These are phyloP conservation scores for Aspergillus fischeri DNA, from an alignment of 2,329 filamentous ascomycete genomes.

Conservation along the genomic window DNA sequence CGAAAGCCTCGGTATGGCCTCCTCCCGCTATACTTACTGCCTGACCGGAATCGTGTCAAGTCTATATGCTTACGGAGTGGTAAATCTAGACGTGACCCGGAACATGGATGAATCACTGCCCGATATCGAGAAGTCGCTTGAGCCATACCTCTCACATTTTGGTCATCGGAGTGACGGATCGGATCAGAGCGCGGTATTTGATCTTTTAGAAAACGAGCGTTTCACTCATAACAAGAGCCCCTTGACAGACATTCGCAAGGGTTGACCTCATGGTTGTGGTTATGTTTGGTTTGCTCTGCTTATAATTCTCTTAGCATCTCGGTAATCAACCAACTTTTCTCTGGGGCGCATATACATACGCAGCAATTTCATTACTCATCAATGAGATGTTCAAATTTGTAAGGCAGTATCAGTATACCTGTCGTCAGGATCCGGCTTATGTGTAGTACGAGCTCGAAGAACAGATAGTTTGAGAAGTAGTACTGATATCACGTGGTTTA, in stretches of 20 bases:
- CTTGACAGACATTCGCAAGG: conserved; percentile 30
- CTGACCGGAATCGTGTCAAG: background rate
- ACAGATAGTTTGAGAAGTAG: no score
- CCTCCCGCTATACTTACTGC: background rate
- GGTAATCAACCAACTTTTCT: no score
- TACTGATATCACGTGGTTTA: background rate
- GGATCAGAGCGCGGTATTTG: conserved; percentile 26
- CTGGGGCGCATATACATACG: no score
- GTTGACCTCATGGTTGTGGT: conserved; percentile 5
- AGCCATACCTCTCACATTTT: conserved; percentile 39
- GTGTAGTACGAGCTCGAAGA: no score
- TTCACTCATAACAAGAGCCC: conserved; percentile 33
- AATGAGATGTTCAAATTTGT: no score
- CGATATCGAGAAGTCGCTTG: conserved; percentile 38
- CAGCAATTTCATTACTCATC: no score
- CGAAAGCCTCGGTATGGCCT: conserved; percentile 60
- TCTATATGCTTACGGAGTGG: conserved; percentile 6
- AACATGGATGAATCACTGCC: conserved; percentile 36
- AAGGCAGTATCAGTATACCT: no score
- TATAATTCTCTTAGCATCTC: background rate
- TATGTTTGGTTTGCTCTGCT: background rate
- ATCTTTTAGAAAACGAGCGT: conserved; percentile 35
- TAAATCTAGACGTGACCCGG: conserved; percentile 36
- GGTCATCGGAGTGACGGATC: conserved; percentile 35
- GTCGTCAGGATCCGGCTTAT: no score